Evolutionary conservation across 2,329 filamentous ascomycete genomes (phyloP).

Genomic region (Aspergillus sp.): DNA sequence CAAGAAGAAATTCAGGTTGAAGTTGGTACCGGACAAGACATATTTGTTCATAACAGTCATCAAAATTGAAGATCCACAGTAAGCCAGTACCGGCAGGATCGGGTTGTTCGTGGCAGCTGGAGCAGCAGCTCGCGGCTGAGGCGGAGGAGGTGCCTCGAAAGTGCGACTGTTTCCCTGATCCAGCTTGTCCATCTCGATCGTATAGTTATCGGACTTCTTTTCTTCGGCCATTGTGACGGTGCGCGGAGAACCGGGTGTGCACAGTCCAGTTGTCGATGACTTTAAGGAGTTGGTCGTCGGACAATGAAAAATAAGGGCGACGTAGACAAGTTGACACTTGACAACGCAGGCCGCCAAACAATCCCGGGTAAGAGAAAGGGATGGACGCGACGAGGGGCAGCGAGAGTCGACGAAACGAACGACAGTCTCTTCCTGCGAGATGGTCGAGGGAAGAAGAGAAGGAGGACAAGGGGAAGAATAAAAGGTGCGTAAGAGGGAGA

Average conservation of each 20-base stretch:
- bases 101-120: slow-evolving; percentile 64
- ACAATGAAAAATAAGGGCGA: too few relatives aligned
- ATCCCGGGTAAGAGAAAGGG: background rate
- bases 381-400: background rate
- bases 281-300: too few relatives aligned
- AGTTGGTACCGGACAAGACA: slow-evolving; percentile 80
- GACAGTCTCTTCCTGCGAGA: background rate
- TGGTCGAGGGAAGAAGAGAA: background rate
- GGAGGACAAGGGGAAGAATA: slow-evolving; percentile 4
- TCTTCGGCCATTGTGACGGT: slow-evolving; percentile 65
- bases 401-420: background rate
- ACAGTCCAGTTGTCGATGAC: too few relatives aligned
- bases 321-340: background rate
- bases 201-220: slow-evolving; percentile 75
- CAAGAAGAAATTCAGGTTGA: slow-evolving; percentile 96
- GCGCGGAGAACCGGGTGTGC: slow-evolving; percentile 1
- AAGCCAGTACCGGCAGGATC: slow-evolving; percentile 72
- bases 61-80: slow-evolving; percentile 92
- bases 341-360: background rate
- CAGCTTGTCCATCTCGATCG: slow-evolving; percentile 60
- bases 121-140: slow-evolving; percentile 28
- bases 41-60: slow-evolving; percentile 99
- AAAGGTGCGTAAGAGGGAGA: background rate
- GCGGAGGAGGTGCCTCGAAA: slow-evolving; percentile 35
- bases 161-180: slow-evolving; percentile 44